Base-by-base conservation (phyloP, 2,329 filamentous ascomycete species). In the Aspergillus phoenicis region DNA sequence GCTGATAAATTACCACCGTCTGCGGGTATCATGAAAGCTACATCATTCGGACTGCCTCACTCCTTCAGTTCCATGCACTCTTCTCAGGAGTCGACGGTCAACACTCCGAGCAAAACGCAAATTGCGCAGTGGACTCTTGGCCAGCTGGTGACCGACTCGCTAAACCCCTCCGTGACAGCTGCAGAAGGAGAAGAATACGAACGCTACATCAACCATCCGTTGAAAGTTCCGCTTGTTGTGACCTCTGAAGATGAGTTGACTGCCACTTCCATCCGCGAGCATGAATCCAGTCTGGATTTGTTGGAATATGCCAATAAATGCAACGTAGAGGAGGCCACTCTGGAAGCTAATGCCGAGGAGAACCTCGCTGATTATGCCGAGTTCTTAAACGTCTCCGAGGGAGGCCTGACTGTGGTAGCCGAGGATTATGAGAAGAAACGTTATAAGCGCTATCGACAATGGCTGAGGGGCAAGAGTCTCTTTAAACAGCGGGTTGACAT, bases 381-480 rank as follows among this genome's bases (percentile, higher is more conserved):
- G 63, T 89, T 95, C 70, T 75, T 97, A 59, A 85, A 84, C 47
- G 86, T 95, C 11, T 87, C 85, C 4, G 90, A 95, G 62, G 91
- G 97, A 69, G 91, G 92, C 17, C 79, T 99, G 56, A 96, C 91
- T 2, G 94, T 98, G 13, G 89, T 88, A 1, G 89, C 93, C 48
- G 93, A 96, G 71, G 95, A 98, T 75, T 84, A 88, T 49, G 84
- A 85, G 43, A 98, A 96, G 84, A 97, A 98, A 83, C 84, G 95
- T 68, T 99, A 99, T 77, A 98, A 97, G 79, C 91, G 93, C 8
- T 99, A 99, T 78, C 82, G 89, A 70, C 96, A 97, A 78, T 99
- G 95, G 94, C 82, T 99, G 72, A 85, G 88, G 64, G 94, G 94
- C 17, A 98, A 97, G 81, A 97, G 92, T 70, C 84, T 98, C 70